These are phyloP conservation scores for Daldinia concentrica DNA, from an alignment of 495 filamentous ascomycete species.

Conservation along the genomic window DNA sequence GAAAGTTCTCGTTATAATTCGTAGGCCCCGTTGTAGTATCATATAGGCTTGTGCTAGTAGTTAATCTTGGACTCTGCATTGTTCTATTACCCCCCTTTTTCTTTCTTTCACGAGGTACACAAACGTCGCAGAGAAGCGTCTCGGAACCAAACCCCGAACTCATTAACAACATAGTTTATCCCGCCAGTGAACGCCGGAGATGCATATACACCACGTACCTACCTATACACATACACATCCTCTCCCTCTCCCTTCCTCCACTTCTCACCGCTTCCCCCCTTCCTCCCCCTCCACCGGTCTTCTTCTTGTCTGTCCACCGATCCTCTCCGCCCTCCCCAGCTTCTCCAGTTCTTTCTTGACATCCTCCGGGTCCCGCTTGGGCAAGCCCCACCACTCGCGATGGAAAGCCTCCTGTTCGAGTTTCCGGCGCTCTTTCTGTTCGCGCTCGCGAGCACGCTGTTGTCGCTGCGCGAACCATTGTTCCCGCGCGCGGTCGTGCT, in stretches of 20 bases:
- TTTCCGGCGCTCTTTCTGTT: constrained; percentile 65
- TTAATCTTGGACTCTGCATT: neutral
- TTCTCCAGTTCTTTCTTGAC: constrained; percentile 51
- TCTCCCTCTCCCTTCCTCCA: constrained; percentile 7
- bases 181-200: constrained; percentile 38
- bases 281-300: constrained; percentile 14
- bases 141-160: constrained; percentile 27
- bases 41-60: neutral
- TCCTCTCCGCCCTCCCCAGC: constrained; percentile 48
- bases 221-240: constrained; percentile 8
- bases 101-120: neutral
- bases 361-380: constrained; percentile 57
- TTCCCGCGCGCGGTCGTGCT: constrained; percentile 88
- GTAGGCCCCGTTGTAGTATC: neutral
- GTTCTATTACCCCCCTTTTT: constrained; percentile 12
- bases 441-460: constrained; percentile 69
- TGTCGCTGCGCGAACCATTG: constrained; percentile 87
- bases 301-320: constrained; percentile 48
- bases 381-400: constrained; percentile 68
- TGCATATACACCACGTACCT: constrained; percentile 32
- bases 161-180: constrained; percentile 15
- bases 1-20: neutral
- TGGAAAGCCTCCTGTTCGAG: constrained; percentile 66
- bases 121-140: constrained; percentile 27
- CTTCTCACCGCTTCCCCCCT: constrained; percentile 23